Conservation (phyloP, 2,329 filamentous ascomycete genomes). For the Xylariaceae sp. region DNA sequence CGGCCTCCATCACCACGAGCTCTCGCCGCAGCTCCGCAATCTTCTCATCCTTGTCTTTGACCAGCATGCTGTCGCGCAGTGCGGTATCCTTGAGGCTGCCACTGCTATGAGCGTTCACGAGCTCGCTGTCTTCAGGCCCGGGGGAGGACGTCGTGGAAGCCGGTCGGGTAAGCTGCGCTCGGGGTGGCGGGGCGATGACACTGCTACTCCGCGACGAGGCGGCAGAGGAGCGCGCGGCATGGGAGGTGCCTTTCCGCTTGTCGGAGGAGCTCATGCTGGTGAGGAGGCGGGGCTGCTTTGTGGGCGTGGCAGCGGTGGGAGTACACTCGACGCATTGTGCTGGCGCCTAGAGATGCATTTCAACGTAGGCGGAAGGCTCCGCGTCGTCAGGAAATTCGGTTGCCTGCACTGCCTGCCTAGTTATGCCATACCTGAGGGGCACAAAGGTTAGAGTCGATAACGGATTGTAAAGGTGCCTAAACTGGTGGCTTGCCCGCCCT, state of each 20-base stretch:
- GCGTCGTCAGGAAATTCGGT: neutral
- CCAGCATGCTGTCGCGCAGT: constrained; percentile 25
- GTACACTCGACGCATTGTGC: constrained; percentile 10
- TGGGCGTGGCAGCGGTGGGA: constrained; percentile 3
- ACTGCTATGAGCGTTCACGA: constrained; percentile 5
- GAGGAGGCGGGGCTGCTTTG: constrained; percentile 9
- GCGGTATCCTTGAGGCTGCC: constrained; percentile 14
- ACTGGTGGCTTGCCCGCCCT: no score
- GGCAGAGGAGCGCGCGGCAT: constrained; percentile 28
- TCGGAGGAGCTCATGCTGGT: constrained; percentile 37
- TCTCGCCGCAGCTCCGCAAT: constrained; percentile 51
- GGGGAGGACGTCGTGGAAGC: constrained; percentile 28
- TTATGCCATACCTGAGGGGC: no score
- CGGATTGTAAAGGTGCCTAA: no score
- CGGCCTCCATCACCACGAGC: constrained; percentile 46
- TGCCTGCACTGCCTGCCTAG: no score
- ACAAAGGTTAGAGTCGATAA: no score
- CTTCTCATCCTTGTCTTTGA: constrained; percentile 45
- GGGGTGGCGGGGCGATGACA: constrained; percentile 37
- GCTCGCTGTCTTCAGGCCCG: constrained; percentile 23
- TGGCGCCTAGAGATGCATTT: constrained; percentile 5
- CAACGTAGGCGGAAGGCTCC: neutral
- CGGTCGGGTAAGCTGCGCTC: constrained; percentile 33
- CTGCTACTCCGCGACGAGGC: constrained; percentile 24
- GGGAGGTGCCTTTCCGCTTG: constrained; percentile 37